Base-by-base conservation (phyloP, 352 stramenopile genomes). In the Pythium utonaiense region DNA sequence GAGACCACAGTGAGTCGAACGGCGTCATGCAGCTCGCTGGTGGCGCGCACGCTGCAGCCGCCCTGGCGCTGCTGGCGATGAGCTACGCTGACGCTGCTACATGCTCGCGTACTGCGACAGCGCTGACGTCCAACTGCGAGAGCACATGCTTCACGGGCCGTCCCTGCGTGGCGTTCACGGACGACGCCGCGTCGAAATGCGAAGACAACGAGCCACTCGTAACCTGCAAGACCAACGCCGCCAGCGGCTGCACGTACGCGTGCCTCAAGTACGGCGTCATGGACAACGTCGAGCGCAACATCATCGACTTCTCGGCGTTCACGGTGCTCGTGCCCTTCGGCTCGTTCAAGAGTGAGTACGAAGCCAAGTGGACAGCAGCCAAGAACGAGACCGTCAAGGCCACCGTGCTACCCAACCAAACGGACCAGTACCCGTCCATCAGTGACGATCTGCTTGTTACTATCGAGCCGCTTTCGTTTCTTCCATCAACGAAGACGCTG, bases 241-340 rank as follows among this genome's bases (percentile, higher is more conserved):
- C 47, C 36, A 57, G n/a, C 4, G 58, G 62, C 13, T 90, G 80
- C 50, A 53, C 63, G 8, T 76, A 77, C 57, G 73, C 80, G 54
- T 90, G 80, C 42, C 83, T 86, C 55, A 60, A 67, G 53, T 66
- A 83, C 56, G 51, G 64, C 6, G 25, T 57, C 3, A 65, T 63
- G 31, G 77, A 89, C 66, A 77, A 75, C 52, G 69, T 72, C 13
- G 65, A 62, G 27, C 74, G 74, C 54, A 77, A 72, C 25, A 62
- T 79, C 16, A 62, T 86, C 8, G 67, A 80, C 31, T 87, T 76
- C 53, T 73, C 63, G 4, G 38, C 62, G 24, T 86, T 86, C 51
- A 73, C 69, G 1, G 87, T 89, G 34, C 66, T 86, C 36, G 74
- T 89, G 42, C 75, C 79, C n/a, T 86, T 87, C 34, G 78, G 75